Conservation (phyloP, 2,329 filamentous ascomycete genomes). For the Aspergillus terreus region DNA sequence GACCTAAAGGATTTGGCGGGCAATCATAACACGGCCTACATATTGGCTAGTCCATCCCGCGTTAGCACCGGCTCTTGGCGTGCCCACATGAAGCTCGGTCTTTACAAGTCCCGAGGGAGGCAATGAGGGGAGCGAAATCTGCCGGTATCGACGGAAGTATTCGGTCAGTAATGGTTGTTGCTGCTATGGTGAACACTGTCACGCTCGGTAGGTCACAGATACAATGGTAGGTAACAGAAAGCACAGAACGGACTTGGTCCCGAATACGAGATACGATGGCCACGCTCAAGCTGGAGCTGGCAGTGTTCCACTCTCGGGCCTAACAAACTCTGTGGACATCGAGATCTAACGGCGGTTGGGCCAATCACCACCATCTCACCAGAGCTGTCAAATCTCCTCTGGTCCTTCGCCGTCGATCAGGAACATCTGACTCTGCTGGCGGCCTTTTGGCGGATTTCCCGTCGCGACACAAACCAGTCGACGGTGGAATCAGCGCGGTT, state of each 20-base stretch:
- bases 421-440: slow-evolving; percentile 9
- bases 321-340: neutral
- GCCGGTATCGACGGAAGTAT: neutral
- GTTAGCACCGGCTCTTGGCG: neutral
- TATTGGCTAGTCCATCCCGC: neutral
- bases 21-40: neutral
- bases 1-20: neutral
- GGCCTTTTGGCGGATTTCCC: slow-evolving; percentile 1
- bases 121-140: neutral
- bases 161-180: too few species aligned
- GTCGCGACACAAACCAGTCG: neutral
- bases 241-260: neutral
- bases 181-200: too few species aligned
- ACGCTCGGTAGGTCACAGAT: too few species aligned
- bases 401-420: slow-evolving; percentile 9
- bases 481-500: too few species aligned
- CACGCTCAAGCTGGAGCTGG: neutral
- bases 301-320: neutral
- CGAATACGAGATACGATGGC: neutral
- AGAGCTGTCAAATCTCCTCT: slow-evolving; percentile 9
- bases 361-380: neutral
- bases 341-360: neutral
- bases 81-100: neutral
- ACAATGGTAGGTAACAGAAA: too few species aligned
- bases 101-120: neutral